Base-by-base conservation (phyloP, 306 rosid genomes). In the Parietaria judaica region DNA sequence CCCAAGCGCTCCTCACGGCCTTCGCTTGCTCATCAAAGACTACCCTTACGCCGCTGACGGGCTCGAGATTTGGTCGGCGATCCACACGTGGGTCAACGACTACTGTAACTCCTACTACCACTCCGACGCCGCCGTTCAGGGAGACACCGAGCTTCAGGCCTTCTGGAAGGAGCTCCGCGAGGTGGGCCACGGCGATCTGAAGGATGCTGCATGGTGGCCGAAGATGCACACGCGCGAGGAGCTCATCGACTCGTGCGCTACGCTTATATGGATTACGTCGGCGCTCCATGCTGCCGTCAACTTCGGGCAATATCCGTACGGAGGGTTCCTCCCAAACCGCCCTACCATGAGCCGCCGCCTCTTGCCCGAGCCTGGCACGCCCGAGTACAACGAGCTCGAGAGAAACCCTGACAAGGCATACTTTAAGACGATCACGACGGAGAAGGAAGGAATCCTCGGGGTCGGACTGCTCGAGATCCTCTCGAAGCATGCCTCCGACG, bases 401-500 rank as follows among this genome's bases (percentile, higher is more conserved):
- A 2, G 41, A 11, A 16, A 56, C 39, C 60, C 60, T n/a, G 60
- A 56, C 13, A 56, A 31, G n/a, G 60, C 41, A 2, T 56, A 11
- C 60, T 36, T 56, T 3, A 23, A 23, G 60, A 56, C 60, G 6
- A 56, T 56, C 14, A 56, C 60, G 8, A 8, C 60, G 13, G 60
- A 56, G 38, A 6, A 8, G 13, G 10, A 17, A 12, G 15, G 41
- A 4, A n/a, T 56, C 11, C 36, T 56, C 6, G 60, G 60, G 38
- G 7, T 56, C 6, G 13, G 17, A 12, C 60, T 56, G 41, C 8
- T 56, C 38, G 60, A 56, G 60, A 56, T 56, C 38, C 39, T 56
- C 57, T 84, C 90, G 7, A 76, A 79, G 69, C 86, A 78, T 65
- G 48, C 75, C 46, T 73, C 82, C 49, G 82, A 82, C 36, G 84